Evolutionary conservation across 2,329 filamentous ascomycete species (phyloP), one percentile per base, ranked within the genome.

Genomic region (Beauveria brongniartii): DNA sequence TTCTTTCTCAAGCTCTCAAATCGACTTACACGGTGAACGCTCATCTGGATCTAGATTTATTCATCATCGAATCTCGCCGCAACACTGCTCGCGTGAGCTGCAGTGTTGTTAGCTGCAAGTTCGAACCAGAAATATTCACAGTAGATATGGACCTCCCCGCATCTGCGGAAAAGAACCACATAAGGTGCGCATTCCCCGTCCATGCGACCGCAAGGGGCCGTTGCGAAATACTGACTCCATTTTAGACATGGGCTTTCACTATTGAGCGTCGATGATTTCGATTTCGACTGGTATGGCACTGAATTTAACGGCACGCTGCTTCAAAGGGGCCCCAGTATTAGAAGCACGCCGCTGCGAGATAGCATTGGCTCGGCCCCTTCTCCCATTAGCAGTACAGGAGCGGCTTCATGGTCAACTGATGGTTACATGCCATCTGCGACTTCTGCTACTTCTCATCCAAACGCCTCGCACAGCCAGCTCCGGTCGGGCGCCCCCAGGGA

Each of bases 161-260:
- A 55, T 4, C 41, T 24, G 34, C 43, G 20, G 43, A 61, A 44
- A 34, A 46, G 51, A 44, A 61, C 43, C 58, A 61, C 44, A 48
- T 61, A 61, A 43, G 51, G 58, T 60, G 24, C 22, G 58, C 51
- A 30, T 47, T 22, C 43, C 18, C 18, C 43, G 20, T 55, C 20
- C 30, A n/a, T 47, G 28, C 41, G 20, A n/a, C 30, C 34, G 5
- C 14, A 48, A 7, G 24, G 3, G 14, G 28, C 30, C 30, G 9
- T 18, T 16, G n/a, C 37, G n/a, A 3, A 20, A 46, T 53, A 55
- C 51, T 60, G 22, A 60, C 58, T 14, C 9, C 20, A 3, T 40
- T 40, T 2, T 22, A 61, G 59, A n/a, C 54, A 48, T 57, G 54
- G 60, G 12, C 60, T 61, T 30, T 41, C 40, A 14, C n/a, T 61